phyloP scores from a whole-genome alignment of 2,329 filamentous ascomycete species.

The Fusarium brachygibbosum region DNA sequence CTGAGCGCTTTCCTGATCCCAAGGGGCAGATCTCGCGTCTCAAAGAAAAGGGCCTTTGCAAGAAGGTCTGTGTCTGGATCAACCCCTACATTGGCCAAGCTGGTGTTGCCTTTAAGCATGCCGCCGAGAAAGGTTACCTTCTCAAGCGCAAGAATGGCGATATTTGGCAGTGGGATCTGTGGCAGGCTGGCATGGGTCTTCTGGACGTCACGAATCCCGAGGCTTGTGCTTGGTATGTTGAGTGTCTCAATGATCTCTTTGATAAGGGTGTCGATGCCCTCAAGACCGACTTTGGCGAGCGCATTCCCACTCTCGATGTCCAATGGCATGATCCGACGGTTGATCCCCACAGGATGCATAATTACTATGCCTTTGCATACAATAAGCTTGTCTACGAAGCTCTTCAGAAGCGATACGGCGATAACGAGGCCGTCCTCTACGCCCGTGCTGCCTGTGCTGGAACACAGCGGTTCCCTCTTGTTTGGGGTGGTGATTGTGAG shows the following conservation, averaged over 20 bases:
- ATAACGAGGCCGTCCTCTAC: conserved; percentile 72
- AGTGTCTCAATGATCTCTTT: conserved; percentile 73
- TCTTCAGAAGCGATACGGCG: conserved; percentile 66
- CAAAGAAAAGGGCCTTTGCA: conserved; percentile 71
- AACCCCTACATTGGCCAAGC: conserved; percentile 81
- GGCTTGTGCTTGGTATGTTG: conserved; percentile 74
- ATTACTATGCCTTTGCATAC: conserved; percentile 81
- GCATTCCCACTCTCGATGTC: conserved; percentile 75
- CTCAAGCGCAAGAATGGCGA: conserved; percentile 77
- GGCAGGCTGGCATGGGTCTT: conserved; percentile 82
- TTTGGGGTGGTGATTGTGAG: conserved; percentile 83
- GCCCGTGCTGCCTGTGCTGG: conserved; percentile 77
- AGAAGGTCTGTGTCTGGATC: conserved; percentile 81
- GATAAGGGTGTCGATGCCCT: conserved; percentile 78
- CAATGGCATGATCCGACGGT: conserved; percentile 71
- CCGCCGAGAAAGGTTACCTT: conserved; percentile 75
- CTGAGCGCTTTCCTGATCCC: conserved; percentile 77
- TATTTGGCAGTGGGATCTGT: conserved; percentile 81
- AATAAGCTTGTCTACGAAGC: conserved; percentile 78
- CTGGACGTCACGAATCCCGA: conserved; percentile 81
- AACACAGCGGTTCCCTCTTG: conserved; percentile 76
- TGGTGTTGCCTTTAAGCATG: conserved; percentile 74
- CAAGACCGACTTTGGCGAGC: conserved; percentile 83
- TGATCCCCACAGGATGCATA: conserved; percentile 78
- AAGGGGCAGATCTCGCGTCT: conserved; percentile 73